Percentiles rank a stretch among this genome's conserved stretches.
Evolutionary conservation across 1,284 basidiomycete genomes (phyloP).

Genomic region (Cerioporus squamosus): DNA sequence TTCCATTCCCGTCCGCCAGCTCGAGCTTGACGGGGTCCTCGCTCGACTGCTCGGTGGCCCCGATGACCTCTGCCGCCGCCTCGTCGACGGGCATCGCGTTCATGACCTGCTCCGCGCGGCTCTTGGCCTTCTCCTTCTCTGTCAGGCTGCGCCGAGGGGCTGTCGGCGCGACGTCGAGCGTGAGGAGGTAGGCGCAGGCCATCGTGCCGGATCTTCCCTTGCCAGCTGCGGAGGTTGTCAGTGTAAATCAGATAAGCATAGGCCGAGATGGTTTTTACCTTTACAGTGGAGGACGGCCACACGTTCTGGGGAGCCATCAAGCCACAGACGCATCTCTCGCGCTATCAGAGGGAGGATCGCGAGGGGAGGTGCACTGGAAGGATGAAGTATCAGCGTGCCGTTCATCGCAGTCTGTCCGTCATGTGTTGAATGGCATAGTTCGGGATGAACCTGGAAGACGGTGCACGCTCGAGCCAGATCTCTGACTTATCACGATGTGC

Average conservation of each 20-base stretch:
- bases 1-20: conserved; percentile 10
- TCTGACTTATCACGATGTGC: too few relatives aligned
- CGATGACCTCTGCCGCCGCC: conserved; percentile 12
- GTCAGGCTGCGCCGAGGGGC: conserved; percentile 54
- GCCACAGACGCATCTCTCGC: conserved; percentile 81
- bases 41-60: conserved; percentile 37
- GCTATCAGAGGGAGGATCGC: conserved; percentile 78
- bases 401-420: too few relatives aligned
- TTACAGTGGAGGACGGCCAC: conserved; percentile 91
- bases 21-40: conserved; percentile 35
- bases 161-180: conserved; percentile 51
- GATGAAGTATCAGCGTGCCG: neutral
- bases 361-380: conserved; percentile 77
- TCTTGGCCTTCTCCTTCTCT: conserved; percentile 34
- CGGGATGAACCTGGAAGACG: too few relatives aligned
- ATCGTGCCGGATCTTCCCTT: conserved; percentile 86
- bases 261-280: conserved; percentile 47
- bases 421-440: too few relatives aligned
- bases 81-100: conserved; percentile 48
- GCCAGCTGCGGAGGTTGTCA: conserved; percentile 52
- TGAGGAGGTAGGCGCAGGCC: conserved; percentile 80
- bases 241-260: neutral
- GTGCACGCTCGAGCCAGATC: neutral
- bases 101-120: conserved; percentile 55
- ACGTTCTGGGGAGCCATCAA: conserved; percentile 67